phyloP scores from a whole-genome alignment of 116 monocot genomes.

The Papilionanthe hybrid region DNA sequence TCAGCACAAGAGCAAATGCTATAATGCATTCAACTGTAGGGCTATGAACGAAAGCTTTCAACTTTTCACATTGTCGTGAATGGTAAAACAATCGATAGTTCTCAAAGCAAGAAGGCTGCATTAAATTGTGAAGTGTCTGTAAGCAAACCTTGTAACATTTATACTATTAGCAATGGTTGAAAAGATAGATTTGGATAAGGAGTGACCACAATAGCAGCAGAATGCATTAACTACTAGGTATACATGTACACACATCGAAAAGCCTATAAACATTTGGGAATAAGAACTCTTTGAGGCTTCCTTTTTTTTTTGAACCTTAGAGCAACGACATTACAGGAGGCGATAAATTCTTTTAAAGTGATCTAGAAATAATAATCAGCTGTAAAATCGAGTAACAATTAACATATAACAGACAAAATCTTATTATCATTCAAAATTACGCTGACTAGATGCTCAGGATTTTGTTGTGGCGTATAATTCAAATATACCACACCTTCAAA shows the following conservation, averaged over 20 bases:
- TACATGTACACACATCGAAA: not conserved
- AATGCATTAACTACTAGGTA: not conserved
- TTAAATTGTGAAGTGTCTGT: conserved; percentile 11
- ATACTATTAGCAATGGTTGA: not conserved
- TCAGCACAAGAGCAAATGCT: conserved; percentile 68
- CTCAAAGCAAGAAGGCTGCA: conserved; percentile 91
- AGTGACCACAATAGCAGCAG: not conserved
- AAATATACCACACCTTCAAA: no score
- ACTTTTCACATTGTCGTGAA: conserved; percentile 46
- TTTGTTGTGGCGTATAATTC: no score
- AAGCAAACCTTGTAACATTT: not conserved
- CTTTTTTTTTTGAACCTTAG: conserved; percentile 86
- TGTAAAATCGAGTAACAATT: not conserved
- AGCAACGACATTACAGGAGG: conserved; percentile 89
- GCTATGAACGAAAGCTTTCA: conserved; percentile 84
- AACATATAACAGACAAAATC: not conserved
- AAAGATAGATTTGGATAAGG: not conserved
- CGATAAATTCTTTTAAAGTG: conserved; percentile 79
- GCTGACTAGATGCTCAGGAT: no score
- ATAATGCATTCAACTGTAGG: conserved; percentile 64
- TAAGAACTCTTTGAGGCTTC: conserved; percentile 65
- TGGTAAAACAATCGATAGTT: conserved; percentile 85
- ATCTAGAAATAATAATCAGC: conserved; percentile 41
- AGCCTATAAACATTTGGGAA: not conserved
- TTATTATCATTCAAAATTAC: not conserved